Evolutionary conservation across 768 basidiomycete genomes (phyloP).

Genomic region (Mycena chlorophos): DNA sequence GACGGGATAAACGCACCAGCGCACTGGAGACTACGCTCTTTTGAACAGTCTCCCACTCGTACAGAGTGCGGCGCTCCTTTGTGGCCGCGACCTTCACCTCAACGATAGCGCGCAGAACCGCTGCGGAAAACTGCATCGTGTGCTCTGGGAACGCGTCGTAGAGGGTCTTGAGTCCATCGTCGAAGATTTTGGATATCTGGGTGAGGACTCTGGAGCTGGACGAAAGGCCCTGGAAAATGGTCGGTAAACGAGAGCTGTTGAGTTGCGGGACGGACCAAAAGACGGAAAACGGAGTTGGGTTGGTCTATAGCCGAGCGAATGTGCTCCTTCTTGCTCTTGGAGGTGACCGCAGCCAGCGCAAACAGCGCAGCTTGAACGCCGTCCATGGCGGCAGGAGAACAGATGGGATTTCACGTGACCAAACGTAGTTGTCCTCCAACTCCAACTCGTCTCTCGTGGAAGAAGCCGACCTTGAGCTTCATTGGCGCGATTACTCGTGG

Average conservation of each 20-base stretch:
- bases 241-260: not conserved
- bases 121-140: conserved; percentile 8
- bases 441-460: too few species aligned
- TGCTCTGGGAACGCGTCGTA: conserved; percentile 6
- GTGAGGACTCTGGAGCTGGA: not conserved
- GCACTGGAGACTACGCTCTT: conserved; percentile 14
- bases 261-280: not conserved
- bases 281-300: not conserved
- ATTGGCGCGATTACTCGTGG: too few species aligned
- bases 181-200: conserved; percentile 1
- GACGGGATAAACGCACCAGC: conserved; percentile 5
- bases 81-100: conserved; percentile 8
- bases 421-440: too few species aligned
- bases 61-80: not conserved
- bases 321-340: not conserved
- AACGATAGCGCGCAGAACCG: conserved; percentile 13
- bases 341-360: not conserved
- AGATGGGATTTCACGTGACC: not conserved
- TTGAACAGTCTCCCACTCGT: conserved; percentile 15
- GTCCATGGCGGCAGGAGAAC: not conserved
- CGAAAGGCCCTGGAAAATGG: conserved; percentile 10
- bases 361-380: not conserved
- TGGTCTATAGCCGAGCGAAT: not conserved
- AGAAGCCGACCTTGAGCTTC: too few species aligned
- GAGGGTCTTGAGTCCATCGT: not conserved